Evolutionary conservation across 2,329 filamentous ascomycete species (phyloP).

Genomic region (Ramularia collo-cygni): DNA sequence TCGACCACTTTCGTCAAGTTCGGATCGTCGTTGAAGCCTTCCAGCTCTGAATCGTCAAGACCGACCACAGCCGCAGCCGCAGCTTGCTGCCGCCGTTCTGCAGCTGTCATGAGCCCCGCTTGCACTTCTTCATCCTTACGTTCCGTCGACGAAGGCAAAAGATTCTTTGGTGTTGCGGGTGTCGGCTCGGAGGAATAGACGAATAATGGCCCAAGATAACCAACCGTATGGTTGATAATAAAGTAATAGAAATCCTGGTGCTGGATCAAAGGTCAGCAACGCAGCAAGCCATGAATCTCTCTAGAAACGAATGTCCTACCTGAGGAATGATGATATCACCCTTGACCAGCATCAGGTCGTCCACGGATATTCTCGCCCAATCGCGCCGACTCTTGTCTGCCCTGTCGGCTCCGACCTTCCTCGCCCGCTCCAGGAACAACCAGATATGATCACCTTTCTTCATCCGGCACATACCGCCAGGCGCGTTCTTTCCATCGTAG

Average conservation of each 20-base stretch:
- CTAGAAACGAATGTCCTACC: conserved; percentile 48
- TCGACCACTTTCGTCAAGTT: conserved; percentile 88
- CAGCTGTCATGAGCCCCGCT: conserved; percentile 20
- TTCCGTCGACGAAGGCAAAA: conserved; percentile 18
- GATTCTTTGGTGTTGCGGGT: conserved; percentile 32
- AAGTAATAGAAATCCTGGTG: conserved; percentile 98
- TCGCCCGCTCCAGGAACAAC: conserved; percentile 85
- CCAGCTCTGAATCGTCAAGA: conserved; percentile 50
- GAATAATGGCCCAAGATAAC: conserved; percentile 71
- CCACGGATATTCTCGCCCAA: conserved; percentile 90
- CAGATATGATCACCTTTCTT: conserved; percentile 92
- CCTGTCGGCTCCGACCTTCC: conserved; percentile 80
- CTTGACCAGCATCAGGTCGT: conserved; percentile 88
- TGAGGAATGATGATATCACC: conserved; percentile 90
- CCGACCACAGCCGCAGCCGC: conserved; percentile 22
- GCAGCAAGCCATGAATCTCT: conserved; percentile 1
- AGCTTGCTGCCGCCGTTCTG: conserved; percentile 18
- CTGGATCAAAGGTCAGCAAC: conserved; percentile 42
- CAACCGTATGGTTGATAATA: conserved; percentile 76
- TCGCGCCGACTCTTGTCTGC: conserved; percentile 63
- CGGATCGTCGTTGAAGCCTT: conserved; percentile 73
- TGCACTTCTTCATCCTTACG: conserved; percentile 4
- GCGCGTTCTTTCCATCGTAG: conserved; percentile 87
- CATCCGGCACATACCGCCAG: conserved; percentile 74
- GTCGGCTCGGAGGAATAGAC: conserved; percentile 57